Conservation (phyloP, 352 stramenopile species). For the Globisporangium uncinulatum region DNA sequence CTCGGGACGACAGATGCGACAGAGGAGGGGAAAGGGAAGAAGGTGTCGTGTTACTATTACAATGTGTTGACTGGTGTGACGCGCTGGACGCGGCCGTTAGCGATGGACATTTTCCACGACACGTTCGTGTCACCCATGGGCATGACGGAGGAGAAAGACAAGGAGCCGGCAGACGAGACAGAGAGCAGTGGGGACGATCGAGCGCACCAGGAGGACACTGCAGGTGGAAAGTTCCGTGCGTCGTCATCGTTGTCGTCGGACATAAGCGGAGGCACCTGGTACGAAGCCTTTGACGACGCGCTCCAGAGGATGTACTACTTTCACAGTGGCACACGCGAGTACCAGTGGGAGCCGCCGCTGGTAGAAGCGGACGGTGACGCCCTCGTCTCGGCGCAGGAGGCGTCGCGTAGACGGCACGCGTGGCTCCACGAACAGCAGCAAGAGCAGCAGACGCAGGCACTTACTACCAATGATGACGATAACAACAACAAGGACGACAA, state of each 20-base stretch:
- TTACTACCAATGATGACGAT: slow-evolving; percentile 7
- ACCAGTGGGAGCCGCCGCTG: slow-evolving; percentile 61
- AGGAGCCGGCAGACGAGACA: too few relatives aligned
- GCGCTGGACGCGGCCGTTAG: slow-evolving; percentile 51
- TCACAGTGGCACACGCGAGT: slow-evolving; percentile 66
- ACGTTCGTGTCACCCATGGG: slow-evolving; percentile 34
- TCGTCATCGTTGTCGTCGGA: too few relatives aligned
- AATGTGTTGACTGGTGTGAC: slow-evolving; percentile 74
- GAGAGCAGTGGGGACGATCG: too few relatives aligned
- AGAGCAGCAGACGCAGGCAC: not conserved
- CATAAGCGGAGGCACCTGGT: slow-evolving; percentile 29
- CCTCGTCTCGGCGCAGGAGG: slow-evolving; percentile 36
- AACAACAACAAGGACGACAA: not conserved
- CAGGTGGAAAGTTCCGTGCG: too few relatives aligned
- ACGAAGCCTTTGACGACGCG: slow-evolving; percentile 68
- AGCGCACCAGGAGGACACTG: too few relatives aligned
- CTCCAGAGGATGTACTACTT: slow-evolving; percentile 73
- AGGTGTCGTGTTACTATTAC: slow-evolving; percentile 54
- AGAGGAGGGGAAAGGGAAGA: not conserved
- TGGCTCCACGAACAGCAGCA: slow-evolving; percentile 43
- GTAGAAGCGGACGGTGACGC: slow-evolving; percentile 24
- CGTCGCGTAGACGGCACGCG: slow-evolving; percentile 27
- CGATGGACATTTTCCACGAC: slow-evolving; percentile 75
- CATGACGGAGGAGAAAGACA: too few relatives aligned
- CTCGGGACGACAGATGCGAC: slow-evolving; percentile 20